Conservation (phyloP, 1,284 basidiomycete species). For the Kwoniella shivajii region DNA sequence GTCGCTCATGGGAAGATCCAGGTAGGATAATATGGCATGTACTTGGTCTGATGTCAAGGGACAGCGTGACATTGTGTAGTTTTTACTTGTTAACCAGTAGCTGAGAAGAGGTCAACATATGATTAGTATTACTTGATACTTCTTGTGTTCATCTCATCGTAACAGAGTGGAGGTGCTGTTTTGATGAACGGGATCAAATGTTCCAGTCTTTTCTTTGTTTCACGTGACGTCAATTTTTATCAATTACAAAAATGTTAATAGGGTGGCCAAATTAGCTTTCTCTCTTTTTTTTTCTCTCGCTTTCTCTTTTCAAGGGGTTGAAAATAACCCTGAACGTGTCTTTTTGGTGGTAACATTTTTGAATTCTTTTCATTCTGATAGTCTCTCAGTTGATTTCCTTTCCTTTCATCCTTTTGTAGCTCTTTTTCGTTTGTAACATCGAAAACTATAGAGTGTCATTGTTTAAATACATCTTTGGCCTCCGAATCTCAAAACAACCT, state of each 20-base stretch:
- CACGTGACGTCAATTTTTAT: conserved; percentile 28
- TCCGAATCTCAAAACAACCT: not conserved
- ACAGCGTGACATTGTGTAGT: conserved; percentile 9
- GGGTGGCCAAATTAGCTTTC: conserved; percentile 9
- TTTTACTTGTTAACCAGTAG: no score
- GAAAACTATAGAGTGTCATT: conserved; percentile 1
- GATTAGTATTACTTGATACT: not conserved
- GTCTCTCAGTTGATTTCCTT: not conserved
- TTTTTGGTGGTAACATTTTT: not conserved
- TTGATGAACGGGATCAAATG: conserved; percentile 18
- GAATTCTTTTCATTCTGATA: not conserved
- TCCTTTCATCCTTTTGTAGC: not conserved
- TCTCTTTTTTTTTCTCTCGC: not conserved
- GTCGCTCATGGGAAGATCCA: conserved; percentile 24
- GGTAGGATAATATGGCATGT: conserved; percentile 29
- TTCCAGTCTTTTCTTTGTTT: not conserved
- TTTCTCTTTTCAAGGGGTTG: not conserved
- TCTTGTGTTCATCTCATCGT: not conserved
- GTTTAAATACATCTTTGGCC: not conserved
- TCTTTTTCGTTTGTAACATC: not conserved
- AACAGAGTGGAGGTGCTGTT: conserved; percentile 1
- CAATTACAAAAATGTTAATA: not conserved
- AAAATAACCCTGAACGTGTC: not conserved
- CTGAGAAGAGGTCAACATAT: no score
- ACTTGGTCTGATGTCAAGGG: conserved; percentile 31